Conservation (phyloP, 2,329 filamentous ascomycete genomes). For the Leptoxyphium fumago region DNA sequence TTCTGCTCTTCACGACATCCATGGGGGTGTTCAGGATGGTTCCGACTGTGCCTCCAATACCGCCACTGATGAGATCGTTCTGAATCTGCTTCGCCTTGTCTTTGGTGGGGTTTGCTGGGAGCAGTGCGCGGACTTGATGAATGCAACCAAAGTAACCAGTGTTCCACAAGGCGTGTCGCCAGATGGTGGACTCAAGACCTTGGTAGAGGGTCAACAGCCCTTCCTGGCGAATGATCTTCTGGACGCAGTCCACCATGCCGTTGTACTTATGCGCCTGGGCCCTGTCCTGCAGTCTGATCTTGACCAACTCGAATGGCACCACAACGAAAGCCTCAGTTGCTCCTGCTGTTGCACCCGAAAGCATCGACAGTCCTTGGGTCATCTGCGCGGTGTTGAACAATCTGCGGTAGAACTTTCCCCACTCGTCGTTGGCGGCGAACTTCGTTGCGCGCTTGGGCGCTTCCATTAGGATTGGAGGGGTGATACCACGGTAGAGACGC, state of each 20-base stretch:
- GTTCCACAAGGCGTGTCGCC: conserved; percentile 92
- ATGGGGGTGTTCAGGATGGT: conserved; percentile 90
- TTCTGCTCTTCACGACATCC: conserved; percentile 96
- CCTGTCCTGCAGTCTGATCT: conserved; percentile 94
- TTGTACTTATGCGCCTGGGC: conserved; percentile 79
- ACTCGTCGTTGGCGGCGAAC: conserved; percentile 97
- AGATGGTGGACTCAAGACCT: conserved; percentile 89
- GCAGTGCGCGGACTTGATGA: conserved; percentile 78
- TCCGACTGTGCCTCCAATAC: conserved; percentile 76
- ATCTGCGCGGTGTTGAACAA: conserved; percentile 73
- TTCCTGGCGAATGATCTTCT: conserved; percentile 71
- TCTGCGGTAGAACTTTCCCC: conserved; percentile 87
- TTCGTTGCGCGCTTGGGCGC: conserved; percentile 91
- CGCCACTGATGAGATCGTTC: conserved; percentile 78
- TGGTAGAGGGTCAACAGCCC: conserved; percentile 86
- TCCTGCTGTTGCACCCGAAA: conserved; percentile 88
- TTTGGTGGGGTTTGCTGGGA: conserved; percentile 55
- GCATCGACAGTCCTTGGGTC: conserved; percentile 78
- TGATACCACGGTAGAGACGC: conserved; percentile 88
- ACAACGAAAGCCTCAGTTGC: conserved; percentile 95
- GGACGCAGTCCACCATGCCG: conserved; percentile 65
- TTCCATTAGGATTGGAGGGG: conserved; percentile 94
- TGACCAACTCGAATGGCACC: conserved; percentile 95
- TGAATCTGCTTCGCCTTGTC: conserved; percentile 67
- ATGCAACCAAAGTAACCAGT: conserved; percentile 96